Base-by-base conservation (phyloP, 352 stramenopile species). In the Pythium angustatum region DNA sequence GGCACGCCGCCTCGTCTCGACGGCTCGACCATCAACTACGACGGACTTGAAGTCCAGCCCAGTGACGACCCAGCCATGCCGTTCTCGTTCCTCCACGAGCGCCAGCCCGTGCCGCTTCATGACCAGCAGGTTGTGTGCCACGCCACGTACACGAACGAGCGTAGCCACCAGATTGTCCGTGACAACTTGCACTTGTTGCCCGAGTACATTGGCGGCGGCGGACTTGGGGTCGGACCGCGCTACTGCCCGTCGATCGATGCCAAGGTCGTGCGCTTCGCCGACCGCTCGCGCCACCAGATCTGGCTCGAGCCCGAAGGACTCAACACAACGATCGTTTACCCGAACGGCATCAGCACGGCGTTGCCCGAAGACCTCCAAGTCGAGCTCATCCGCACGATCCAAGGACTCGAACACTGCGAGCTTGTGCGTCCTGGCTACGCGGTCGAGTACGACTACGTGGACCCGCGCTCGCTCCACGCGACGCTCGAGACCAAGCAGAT, bases 371-470 rank as follows among this genome's bases (percentile, higher is more conserved):
- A 99, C 26, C 83, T 99, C n/a, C 97, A 99, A 68, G 73, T 97
- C 6, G 70, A 96, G 68, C 88, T 99, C 48, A 78, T 99, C 41
- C 84, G 88, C 11, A 97, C 79, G 5, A 99, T 99, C 76, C 76
- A 93, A 63, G 98, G 98, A 19, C 77, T 99, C 5, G 95, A 98
- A 75, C 82, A 97, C 22, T 94, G 97, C 36, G 86, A 98, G 51
- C 97, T 99, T 62, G 73, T 99, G 21, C 87, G 94, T 10, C 90
- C 96, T 24, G 98, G 96, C 24, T 99, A 99, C 71, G 96, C 98
- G n/a, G 98, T 99, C n/a, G 97, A 99, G 79, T 99, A 99, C 69
- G 97, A 99, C 82, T 99, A 96, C 72, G 83, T 99, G 41, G 97
- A 99, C 66, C 96, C 97, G 12, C 87, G 93, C 60, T 94, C 88